Base-by-base conservation (phyloP, 176 grass and related monocot species). In the Eleusine indica region DNA sequence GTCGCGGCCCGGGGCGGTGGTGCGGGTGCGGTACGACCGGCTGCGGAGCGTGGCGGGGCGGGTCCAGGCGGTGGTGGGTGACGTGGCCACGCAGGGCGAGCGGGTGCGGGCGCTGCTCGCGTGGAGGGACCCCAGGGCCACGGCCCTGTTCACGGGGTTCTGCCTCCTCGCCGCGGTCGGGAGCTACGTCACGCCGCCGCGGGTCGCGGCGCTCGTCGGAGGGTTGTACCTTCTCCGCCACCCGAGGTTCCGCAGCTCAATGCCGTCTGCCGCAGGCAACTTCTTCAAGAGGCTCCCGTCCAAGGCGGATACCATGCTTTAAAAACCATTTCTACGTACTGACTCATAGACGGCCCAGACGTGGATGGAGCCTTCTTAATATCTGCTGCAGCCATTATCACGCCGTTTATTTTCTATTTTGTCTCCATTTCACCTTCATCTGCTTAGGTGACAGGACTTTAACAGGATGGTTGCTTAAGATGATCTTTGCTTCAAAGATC, bases 221-320 rank as follows among this genome's bases (percentile, higher is more conserved):
- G 94, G 88, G 0, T 64, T 94, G 56, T 90, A 94, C 68, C 8
- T 81, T 61, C 88, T 94, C 13, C 85, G 94, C 1, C 94, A 97
- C 84, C 94, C 92, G n/a, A 70, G 83, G 77, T 94, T 97, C 81
- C 72, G 92, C 68, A 85, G 90, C 80, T 73, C 39, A 66, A 81
- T 85, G 87, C 94, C 91, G 9, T 88, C 89, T 35, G 82, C 89
- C 16, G 83, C 77, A 2, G 30, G 75, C 77, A 97, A 90, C 68
- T 94, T 92, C 82, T 97, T 94, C 89, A 94, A 90, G 86, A 85
- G 94, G 63, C 77, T 94, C 56, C 94, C 91, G 9, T 90, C 91
- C 19, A 15, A 71, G 13, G 73, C 76, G 0, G 90, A 97, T 10
- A 86, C 88, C 1, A 86, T 90, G 84, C 41, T 86, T 3, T 89